Conservation (phyloP, 2,329 filamentous ascomycete genomes). For the Botrytis fabae region DNA sequence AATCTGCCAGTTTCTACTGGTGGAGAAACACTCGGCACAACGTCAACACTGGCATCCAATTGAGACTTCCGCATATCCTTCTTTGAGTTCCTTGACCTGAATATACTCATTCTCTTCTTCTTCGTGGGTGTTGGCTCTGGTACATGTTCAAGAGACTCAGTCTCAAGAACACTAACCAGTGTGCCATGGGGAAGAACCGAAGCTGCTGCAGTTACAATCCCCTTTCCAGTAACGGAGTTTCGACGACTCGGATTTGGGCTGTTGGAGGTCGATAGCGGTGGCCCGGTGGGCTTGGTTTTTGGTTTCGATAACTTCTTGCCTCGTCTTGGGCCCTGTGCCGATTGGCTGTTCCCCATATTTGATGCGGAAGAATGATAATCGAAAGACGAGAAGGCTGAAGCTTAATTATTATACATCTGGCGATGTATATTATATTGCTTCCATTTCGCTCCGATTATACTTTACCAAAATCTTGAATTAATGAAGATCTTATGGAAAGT, state of each 20-base stretch:
- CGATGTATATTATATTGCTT: conserved; percentile 22
- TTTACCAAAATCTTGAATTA: conserved; percentile 6
- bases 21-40: background rate
- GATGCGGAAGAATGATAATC: conserved; percentile 13
- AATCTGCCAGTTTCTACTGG: conserved; percentile 1
- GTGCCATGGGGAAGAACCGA: conserved; percentile 11
- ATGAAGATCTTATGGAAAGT: conserved; percentile 10
- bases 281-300: conserved; percentile 34
- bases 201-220: background rate
- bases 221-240: conserved; percentile 31
- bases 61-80: background rate
- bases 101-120: conserved; percentile 26
- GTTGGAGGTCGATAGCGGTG: conserved; percentile 28
- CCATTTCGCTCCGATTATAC: conserved; percentile 21
- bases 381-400: conserved; percentile 17
- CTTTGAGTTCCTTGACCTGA: conserved; percentile 16
- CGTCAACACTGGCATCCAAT: background rate
- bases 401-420: conserved; percentile 16
- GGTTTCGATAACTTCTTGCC: conserved; percentile 39
- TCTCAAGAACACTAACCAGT: conserved; percentile 10
- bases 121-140: conserved; percentile 17
- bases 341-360: conserved; percentile 39
- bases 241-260: conserved; percentile 29
- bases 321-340: conserved; percentile 29
- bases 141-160: background rate